Evolutionary conservation across 768 basidiomycete genomes (phyloP), one percentile per base, ranked within the genome.

Genomic region (Termitomyces sp.): DNA sequence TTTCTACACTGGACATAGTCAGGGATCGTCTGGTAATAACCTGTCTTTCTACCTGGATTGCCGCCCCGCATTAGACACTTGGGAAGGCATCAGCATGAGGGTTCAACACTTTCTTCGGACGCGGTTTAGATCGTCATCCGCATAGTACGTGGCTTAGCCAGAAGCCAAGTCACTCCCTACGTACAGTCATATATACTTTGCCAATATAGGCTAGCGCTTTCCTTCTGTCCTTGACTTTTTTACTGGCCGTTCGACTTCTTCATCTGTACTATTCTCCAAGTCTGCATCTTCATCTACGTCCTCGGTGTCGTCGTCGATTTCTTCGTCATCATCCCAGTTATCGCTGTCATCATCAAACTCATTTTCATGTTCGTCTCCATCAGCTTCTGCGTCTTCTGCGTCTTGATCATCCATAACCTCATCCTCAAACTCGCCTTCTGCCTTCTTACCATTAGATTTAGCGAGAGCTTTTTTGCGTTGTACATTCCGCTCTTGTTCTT

Each of bases 21-120:
- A 75, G 27, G 75, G 72, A 13, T 66, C 82, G 12, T 66, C 77
- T 1, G 71, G 77, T 24, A 78, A 76, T 58, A 81, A 83, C 57
- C 73, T 91, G 15, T 92, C 94, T 0, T 98, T 99, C 73, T 96
- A 87, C 73, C 82, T 99, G 27, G 97, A 99, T 65, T 94, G 91
- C 18, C 82, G 97, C 45, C 97, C 97, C 1, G 96, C 97, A 8
- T 70, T 98, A 50, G 96, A 98, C 68, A 91, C 78, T 63, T 96
- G 91, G 93, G 95, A 96, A 67, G 92, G 91, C n/a, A 78, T 92
- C 12, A 85, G 86, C 68, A 90, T 97, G 88, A 85, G 95, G 64
- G 68, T 82, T 22, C 78, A 81, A 62, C 77, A 78, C 54, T 81
- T 81, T 86, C 57, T 88, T 82, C 73, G 63, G 61, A 24, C 68